Evolutionary conservation across 1,139 yeast genomes (phyloP).

Genomic region (Keqinozyma sinolaborantium): DNA sequence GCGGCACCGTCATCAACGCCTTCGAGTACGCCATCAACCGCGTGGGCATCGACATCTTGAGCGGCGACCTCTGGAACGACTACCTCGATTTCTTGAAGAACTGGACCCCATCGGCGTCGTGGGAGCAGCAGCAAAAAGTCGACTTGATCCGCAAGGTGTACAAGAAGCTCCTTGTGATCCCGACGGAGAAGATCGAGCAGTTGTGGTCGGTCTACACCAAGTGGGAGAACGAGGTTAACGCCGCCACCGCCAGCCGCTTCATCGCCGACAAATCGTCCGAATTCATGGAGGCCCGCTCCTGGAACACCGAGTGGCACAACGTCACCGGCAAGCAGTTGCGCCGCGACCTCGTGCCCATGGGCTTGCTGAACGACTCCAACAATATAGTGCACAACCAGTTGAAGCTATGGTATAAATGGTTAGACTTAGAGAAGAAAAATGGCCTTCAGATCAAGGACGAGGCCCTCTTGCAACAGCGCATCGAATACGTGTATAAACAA

Average conservation of each 20-base stretch:
- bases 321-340: slow-evolving; percentile 43
- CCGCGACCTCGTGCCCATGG: slow-evolving; percentile 35
- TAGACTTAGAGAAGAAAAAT: slow-evolving; percentile 74
- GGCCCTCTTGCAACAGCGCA: slow-evolving; percentile 49
- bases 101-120: slow-evolving; percentile 75
- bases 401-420: slow-evolving; percentile 69
- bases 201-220: slow-evolving; percentile 79
- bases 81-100: slow-evolving; percentile 75
- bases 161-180: slow-evolving; percentile 65
- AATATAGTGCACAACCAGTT: slow-evolving; percentile 38
- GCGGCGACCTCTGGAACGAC: slow-evolving; percentile 78
- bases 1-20: slow-evolving; percentile 73
- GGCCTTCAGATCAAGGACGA: slow-evolving; percentile 56
- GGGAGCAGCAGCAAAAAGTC: slow-evolving; percentile 84
- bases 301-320: slow-evolving; percentile 68
- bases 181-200: slow-evolving; percentile 69
- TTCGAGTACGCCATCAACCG: slow-evolving; percentile 78
- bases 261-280: slow-evolving; percentile 79
- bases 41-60: slow-evolving; percentile 74
- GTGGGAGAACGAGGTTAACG: slow-evolving; percentile 78
- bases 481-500: slow-evolving; percentile 73
- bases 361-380: slow-evolving; percentile 8
- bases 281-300: slow-evolving; percentile 87
- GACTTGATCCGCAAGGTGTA: slow-evolving; percentile 76
- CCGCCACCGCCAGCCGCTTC: slow-evolving; percentile 79